Evolutionary conservation across 2,329 filamentous ascomycete genomes (phyloP), one percentile per base, ranked within the genome.

Genomic region (Fonsecaea nubica): DNA sequence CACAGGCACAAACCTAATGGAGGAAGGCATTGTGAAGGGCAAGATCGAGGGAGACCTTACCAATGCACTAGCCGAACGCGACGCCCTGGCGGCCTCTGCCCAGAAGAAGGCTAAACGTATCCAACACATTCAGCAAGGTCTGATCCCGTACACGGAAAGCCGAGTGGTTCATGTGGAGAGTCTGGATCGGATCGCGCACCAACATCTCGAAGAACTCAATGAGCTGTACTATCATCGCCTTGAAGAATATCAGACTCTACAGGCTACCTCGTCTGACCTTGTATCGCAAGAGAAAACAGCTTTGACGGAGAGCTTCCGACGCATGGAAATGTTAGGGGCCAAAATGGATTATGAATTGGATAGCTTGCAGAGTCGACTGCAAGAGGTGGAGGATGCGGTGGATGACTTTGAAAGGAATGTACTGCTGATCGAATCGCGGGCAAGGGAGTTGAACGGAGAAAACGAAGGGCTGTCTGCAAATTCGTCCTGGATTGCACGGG

Each of bases 331-430:
- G 25, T 82, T 96, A 45, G 88, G 90, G 2, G 92, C 92, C 21
- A 93, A 93, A 78, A 83, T 98, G 63, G 93, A 98, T 74, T 98
- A 98, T 77, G 94, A 97, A 81, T 89, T 97, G 68, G 87, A 90
- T 66, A 88, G 89, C 15, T 81, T 98, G n/a, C 84, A 88, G 57
- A 88, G 89, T 56, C 92, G 92, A 73, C 90, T 97, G 9, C 86
- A 91, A 73, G 94, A 98, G 75, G 91, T 97, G 8, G 93, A 97
- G 75, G 90, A 92, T 68, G 91, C 91, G 0, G 87, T 96, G 0
- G 81, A 80, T 10, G 90, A 93, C 68, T 96, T 96, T 77, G 91
- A 93, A 77, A 84, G 86, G 57, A 90, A 93, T 76, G 91, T 95
- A 1, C 81, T 85, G 54, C 89, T 92, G 62, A 85, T 92, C 57